Percentiles rank a stretch among this genome's conserved stretches.
phyloP scores from a whole-genome alignment of 176 grass and related monocot species.

The Metroxylon sagu region DNA sequence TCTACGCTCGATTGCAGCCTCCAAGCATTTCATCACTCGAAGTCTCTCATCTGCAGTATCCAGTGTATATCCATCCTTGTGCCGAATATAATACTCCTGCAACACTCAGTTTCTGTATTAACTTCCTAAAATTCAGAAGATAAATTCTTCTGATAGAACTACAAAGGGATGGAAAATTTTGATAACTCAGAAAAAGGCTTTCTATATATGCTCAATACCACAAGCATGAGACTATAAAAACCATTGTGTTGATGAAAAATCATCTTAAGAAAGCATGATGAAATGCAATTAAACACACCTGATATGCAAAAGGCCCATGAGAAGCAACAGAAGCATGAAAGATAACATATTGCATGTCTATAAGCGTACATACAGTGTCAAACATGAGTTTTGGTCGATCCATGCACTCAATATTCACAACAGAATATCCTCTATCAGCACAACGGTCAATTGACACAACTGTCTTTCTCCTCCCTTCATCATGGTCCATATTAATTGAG shows the following conservation, averaged over 20 bases:
- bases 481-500: slow-evolving; percentile 4
- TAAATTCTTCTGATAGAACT: background rate
- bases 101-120: background rate
- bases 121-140: background rate
- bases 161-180: too few relatives aligned
- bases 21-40: slow-evolving; percentile 38
- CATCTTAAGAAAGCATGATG: background rate
- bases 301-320: slow-evolving; percentile 26
- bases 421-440: slow-evolving; percentile 41
- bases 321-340: slow-evolving; percentile 46
- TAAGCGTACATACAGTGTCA: slow-evolving; percentile 50
- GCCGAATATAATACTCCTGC: slow-evolving; percentile 49
- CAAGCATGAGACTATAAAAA: background rate
- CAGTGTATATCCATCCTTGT: slow-evolving; percentile 39
- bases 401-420: slow-evolving; percentile 40
- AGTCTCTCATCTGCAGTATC: slow-evolving; percentile 28
- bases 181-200: too few relatives aligned
- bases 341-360: slow-evolving; percentile 44
- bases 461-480: slow-evolving; percentile 18
- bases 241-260: too few relatives aligned
- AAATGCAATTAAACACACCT: slow-evolving; percentile 19
- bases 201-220: too few relatives aligned
- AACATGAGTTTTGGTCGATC: slow-evolving; percentile 52
- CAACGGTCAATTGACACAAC: slow-evolving; percentile 26
- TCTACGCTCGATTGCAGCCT: slow-evolving; percentile 47